These are phyloP conservation scores for Tylopilus balloui DNA, from an alignment of 768 basidiomycete species.

Conservation along the genomic window DNA sequence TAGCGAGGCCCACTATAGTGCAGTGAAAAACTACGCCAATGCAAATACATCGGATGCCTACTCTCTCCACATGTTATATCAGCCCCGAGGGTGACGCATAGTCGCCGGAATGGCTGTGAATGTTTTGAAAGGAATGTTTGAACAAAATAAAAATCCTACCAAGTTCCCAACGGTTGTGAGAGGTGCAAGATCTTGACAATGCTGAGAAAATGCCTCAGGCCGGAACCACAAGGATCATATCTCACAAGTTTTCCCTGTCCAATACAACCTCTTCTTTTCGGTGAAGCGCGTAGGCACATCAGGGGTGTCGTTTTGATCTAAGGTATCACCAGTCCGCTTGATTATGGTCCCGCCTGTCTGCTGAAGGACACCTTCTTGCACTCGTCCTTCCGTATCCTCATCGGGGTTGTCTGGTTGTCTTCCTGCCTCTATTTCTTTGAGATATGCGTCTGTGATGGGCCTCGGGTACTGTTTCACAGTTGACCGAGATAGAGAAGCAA, in stretches of 20 bases:
- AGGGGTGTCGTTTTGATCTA: constrained; percentile 48
- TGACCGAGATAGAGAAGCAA: background rate
- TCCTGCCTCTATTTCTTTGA: constrained; percentile 44
- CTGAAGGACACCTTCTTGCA: background rate
- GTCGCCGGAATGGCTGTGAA: constrained; percentile 80
- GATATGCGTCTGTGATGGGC: constrained; percentile 60
- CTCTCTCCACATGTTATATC: constrained; percentile 97
- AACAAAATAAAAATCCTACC: constrained; percentile 35
- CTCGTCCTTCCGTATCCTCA: constrained; percentile 15
- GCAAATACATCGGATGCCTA: constrained; percentile 29
- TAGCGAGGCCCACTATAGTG: constrained; percentile 85
- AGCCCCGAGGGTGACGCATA: constrained; percentile 82
- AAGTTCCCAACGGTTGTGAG: constrained; percentile 95
- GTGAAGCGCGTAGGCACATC: constrained; percentile 66
- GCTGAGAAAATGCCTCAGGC: constrained; percentile 29
- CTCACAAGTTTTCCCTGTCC: constrained; percentile 84
- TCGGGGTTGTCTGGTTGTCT: constrained; percentile 13
- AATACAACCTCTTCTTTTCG: constrained; percentile 86
- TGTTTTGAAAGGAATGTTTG: background rate
- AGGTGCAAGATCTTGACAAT: constrained; percentile 57
- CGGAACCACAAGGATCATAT: background rate
- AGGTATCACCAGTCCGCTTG: constrained; percentile 34
- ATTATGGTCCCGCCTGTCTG: constrained; percentile 21
- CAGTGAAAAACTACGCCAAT: background rate
- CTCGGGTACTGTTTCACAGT: constrained; percentile 49